Evolutionary conservation across 768 basidiomycete genomes (phyloP).

Genomic region (Lactarius tabidus): DNA sequence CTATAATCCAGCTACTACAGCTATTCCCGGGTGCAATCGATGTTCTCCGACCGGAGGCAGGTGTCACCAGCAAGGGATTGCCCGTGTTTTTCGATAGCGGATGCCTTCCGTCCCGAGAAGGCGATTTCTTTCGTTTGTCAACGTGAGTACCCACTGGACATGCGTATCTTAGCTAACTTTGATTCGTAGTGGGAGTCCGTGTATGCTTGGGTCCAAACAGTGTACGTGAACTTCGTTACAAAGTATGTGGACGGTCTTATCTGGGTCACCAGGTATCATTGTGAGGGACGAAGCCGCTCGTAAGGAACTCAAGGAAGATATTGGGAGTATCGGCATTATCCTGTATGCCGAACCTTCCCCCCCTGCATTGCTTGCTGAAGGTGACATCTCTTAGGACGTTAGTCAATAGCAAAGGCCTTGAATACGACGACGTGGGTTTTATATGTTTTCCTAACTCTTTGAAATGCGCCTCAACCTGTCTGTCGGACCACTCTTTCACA

Average conservation of each 20-base stretch:
- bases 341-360: constrained; percentile 39
- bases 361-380: neutral
- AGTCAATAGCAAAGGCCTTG: constrained; percentile 63
- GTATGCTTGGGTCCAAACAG: constrained; percentile 63
- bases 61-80: constrained; percentile 48
- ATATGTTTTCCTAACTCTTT: neutral
- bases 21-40: constrained; percentile 60
- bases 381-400: constrained; percentile 39
- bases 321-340: constrained; percentile 56
- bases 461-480: neutral
- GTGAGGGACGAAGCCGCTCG: constrained; percentile 58
- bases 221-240: constrained; percentile 38
- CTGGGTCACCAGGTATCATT: constrained; percentile 49
- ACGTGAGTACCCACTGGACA: neutral
- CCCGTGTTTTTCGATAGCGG: constrained; percentile 56
- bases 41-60: constrained; percentile 49
- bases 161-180: neutral
- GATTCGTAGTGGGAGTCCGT: constrained; percentile 39
- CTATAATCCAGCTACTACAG: constrained; percentile 57
- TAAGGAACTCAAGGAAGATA: constrained; percentile 43
- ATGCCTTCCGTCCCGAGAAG: constrained; percentile 29
- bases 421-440: constrained; percentile 54
- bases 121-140: constrained; percentile 5
- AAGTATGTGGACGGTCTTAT: neutral
- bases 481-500: neutral